Percentiles rank a stretch among this genome's conserved stretches.
Evolutionary conservation across 495 filamentous ascomycete species (phyloP).

Genomic region (Annulohypoxylon maeteangense): DNA sequence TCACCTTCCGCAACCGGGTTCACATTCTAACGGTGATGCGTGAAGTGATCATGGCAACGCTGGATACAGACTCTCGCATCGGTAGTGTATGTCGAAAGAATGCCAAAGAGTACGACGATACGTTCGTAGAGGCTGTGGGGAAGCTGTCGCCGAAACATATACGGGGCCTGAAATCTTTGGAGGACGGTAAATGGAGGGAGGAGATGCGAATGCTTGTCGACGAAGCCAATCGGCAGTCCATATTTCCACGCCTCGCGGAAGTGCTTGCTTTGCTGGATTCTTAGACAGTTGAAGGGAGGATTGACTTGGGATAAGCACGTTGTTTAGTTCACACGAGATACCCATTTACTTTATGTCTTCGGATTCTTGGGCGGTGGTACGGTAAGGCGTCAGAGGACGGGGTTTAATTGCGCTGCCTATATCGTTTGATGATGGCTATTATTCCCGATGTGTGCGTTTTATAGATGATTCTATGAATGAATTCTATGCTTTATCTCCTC

Average conservation of each 20-base stretch:
- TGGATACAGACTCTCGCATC: not conserved
- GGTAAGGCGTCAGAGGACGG: not conserved
- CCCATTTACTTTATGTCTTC: not conserved
- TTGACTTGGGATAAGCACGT: not conserved
- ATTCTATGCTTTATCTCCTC: not conserved
- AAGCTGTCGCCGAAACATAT: not conserved
- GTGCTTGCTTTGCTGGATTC: not conserved
- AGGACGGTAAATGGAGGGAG: conserved; percentile 1
- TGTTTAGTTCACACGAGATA: not conserved
- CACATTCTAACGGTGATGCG: conserved; percentile 4
- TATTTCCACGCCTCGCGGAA: not conserved
- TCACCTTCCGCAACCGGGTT: not conserved
- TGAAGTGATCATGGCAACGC: not conserved
- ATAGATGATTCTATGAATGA: not conserved
- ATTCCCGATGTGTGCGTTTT: not conserved
- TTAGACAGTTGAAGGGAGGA: not conserved
- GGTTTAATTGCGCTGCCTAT: not conserved
- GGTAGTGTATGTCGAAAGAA: not conserved
- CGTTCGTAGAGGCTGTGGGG: not conserved
- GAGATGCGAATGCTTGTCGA: not conserved
- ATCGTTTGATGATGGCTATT: not conserved
- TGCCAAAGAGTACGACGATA: not conserved
- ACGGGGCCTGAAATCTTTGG: not conserved
- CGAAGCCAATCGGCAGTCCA: not conserved
- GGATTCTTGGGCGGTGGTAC: not conserved